Conservation (phyloP, 495 filamentous ascomycete genomes). For the Alectoria sarmentosa region DNA sequence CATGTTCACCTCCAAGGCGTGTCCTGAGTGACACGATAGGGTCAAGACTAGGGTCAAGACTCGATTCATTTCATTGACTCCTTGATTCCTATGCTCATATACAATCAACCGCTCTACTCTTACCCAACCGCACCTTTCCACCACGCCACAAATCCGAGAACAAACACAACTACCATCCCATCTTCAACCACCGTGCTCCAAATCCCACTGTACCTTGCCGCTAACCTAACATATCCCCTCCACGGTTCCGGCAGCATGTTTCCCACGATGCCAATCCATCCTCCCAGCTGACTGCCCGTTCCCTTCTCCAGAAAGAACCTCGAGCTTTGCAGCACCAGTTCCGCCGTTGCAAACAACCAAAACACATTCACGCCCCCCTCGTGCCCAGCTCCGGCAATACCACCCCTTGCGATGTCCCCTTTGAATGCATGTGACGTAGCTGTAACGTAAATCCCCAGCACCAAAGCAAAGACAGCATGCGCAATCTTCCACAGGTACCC, state of each 20-base stretch:
- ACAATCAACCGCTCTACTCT: not conserved
- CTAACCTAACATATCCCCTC: slow-evolving; percentile 49
- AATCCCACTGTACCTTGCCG: slow-evolving; percentile 63
- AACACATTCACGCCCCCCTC: slow-evolving; percentile 46
- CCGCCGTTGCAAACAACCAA: slow-evolving; percentile 73
- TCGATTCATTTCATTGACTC: too few species aligned
- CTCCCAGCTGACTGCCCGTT: slow-evolving; percentile 26
- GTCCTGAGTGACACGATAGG: not conserved
- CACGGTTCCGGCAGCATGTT: slow-evolving; percentile 53
- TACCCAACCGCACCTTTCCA: slow-evolving; percentile 22
- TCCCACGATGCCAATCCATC: slow-evolving; percentile 53
- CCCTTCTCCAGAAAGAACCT: slow-evolving; percentile 57
- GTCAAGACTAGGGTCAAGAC: not conserved
- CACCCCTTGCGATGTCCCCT: slow-evolving; percentile 38
- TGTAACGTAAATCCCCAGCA: slow-evolving; percentile 63
- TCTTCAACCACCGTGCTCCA: slow-evolving; percentile 54
- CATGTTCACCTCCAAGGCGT: not conserved
- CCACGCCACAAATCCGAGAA: slow-evolving; percentile 61
- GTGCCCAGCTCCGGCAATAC: slow-evolving; percentile 20
- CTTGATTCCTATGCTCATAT: not conserved
- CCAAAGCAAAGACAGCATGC: slow-evolving; percentile 66
- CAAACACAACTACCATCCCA: slow-evolving; percentile 66
- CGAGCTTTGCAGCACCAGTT: slow-evolving; percentile 62
- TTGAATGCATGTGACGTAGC: slow-evolving; percentile 55
- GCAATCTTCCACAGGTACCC: slow-evolving; percentile 64